Evolutionary conservation across 2,329 filamentous ascomycete genomes (phyloP).

Genomic region (Neofusicoccum kwambonambiense): DNA sequence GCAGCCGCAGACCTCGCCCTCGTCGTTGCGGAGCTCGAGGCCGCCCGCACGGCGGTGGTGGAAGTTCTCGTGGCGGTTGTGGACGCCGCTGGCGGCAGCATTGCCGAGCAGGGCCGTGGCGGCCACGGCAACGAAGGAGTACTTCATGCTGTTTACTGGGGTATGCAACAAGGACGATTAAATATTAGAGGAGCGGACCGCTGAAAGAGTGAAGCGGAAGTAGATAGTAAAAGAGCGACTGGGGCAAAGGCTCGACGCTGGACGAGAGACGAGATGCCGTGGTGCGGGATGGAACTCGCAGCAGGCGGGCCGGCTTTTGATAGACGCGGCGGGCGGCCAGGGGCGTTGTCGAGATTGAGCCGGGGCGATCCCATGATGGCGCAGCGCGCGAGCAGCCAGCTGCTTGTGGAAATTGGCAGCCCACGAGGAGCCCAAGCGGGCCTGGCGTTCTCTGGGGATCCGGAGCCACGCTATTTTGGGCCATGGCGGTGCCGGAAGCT

Average conservation of each 20-base stretch:
- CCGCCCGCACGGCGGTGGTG: constrained; percentile 51
- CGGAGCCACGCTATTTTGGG: constrained; percentile 10
- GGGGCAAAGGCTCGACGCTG: constrained; percentile 1
- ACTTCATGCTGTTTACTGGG: constrained; percentile 67
- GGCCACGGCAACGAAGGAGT: constrained; percentile 63
- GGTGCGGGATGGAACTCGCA: background rate
- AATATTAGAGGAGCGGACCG: constrained; percentile 63
- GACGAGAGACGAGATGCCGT: constrained; percentile 7
- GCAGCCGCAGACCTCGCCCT: constrained; percentile 62
- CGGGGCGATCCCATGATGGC: constrained; percentile 14
- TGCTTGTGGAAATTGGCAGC: constrained; percentile 15
- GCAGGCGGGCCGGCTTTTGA: constrained; percentile 14
- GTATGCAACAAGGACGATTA: constrained; percentile 25
- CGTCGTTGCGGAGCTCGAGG: constrained; percentile 36
- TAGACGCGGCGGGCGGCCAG: constrained; percentile 4
- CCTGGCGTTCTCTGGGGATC: constrained; percentile 10
- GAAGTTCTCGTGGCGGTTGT: constrained; percentile 64
- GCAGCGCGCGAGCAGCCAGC: background rate
- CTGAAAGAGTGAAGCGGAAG: constrained; percentile 84
- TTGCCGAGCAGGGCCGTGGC: constrained; percentile 51
- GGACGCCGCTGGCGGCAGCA: constrained; percentile 55
- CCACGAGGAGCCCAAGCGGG: background rate
- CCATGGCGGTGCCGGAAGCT: constrained; percentile 2
- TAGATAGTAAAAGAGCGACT: constrained; percentile 19
- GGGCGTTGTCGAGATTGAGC: constrained; percentile 12